Conservation (phyloP, 805 yeast genomes). For the Wickerhamiella nectarea region DNA sequence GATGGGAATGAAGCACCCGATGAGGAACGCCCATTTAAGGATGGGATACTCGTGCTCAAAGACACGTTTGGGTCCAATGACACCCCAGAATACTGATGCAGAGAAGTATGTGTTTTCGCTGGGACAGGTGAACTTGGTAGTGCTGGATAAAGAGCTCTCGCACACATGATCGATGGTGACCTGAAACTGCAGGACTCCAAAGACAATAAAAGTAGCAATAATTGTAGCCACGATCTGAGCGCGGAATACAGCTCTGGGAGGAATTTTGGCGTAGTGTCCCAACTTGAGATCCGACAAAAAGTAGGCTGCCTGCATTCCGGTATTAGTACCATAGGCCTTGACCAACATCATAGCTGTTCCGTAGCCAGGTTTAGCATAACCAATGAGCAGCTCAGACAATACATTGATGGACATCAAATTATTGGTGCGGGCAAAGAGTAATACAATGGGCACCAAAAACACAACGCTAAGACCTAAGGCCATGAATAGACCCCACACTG, state of each 20-base stretch:
- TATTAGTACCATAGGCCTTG: conserved; percentile 47
- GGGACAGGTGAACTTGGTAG: conserved; percentile 30
- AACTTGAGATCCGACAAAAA: conserved; percentile 45
- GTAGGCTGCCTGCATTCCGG: conserved; percentile 50
- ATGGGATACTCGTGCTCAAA: conserved; percentile 43
- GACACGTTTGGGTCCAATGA: conserved; percentile 42
- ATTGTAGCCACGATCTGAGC: conserved; percentile 30
- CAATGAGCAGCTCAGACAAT: conserved; percentile 48
- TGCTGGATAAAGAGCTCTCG: conserved; percentile 28
- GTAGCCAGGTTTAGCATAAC: conserved; percentile 45
- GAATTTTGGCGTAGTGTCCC: conserved; percentile 30
- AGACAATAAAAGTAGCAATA: conserved; percentile 30
- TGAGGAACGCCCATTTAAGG: conserved; percentile 48
- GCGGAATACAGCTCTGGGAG: conserved; percentile 32
- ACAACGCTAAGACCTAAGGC: conserved; percentile 37
- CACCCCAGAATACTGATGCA: conserved; percentile 41
- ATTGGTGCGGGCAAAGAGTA: conserved; percentile 50
- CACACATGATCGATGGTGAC: conserved; percentile 34
- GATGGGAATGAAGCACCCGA: conserved; percentile 30
- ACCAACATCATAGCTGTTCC: conserved; percentile 49
- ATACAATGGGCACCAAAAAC: conserved; percentile 48
- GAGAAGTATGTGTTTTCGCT: conserved; percentile 32
- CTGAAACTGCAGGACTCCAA: conserved; percentile 33
- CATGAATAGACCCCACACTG: conserved; percentile 35
- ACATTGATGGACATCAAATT: conserved; percentile 45